These are phyloP conservation scores for Filobasidium wieringae DNA, from an alignment of 768 basidiomycete species.

Conservation along the genomic window DNA sequence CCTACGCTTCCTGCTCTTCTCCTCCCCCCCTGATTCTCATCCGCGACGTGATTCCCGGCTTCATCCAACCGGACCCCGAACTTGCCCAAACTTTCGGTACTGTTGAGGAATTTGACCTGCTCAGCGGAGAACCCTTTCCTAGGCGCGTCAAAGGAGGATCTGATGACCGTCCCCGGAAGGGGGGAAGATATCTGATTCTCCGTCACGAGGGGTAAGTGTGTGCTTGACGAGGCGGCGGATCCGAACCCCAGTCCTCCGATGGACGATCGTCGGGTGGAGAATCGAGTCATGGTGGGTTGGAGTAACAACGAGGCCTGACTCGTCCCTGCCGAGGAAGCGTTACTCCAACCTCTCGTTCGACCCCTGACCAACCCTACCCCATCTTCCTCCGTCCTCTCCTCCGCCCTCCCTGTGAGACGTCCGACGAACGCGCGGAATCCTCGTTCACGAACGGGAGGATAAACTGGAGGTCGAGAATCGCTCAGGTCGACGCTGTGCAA, in stretches of 20 bases:
- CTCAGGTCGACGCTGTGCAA: neutral
- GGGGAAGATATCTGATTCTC: constrained; percentile 10
- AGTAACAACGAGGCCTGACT: constrained; percentile 6
- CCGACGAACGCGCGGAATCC: constrained; percentile 8
- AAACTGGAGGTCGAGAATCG: neutral
- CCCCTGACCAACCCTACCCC: neutral
- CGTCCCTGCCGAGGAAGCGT: constrained; percentile 1
- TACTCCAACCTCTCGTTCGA: constrained; percentile 3
- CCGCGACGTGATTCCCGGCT: neutral
- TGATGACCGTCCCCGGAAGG: constrained; percentile 5
- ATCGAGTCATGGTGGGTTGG: neutral
- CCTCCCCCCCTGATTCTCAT: neutral
- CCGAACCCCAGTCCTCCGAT: neutral
- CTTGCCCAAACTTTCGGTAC: constrained; percentile 14
- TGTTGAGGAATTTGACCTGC: constrained; percentile 10
- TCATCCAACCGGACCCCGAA: constrained; percentile 3
- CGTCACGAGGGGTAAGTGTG: constrained; percentile 4
- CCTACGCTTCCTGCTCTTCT: neutral
- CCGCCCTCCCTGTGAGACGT: constrained; percentile 6
- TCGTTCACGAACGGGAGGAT: neutral
- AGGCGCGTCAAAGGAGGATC: constrained; percentile 6
- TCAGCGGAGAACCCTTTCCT: constrained; percentile 7
- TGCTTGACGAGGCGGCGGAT: constrained; percentile 3
- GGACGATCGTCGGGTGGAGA: neutral
- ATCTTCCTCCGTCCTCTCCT: neutral